phyloP scores from a whole-genome alignment of 441 rosid species.

The Capsella rubella region DNA sequence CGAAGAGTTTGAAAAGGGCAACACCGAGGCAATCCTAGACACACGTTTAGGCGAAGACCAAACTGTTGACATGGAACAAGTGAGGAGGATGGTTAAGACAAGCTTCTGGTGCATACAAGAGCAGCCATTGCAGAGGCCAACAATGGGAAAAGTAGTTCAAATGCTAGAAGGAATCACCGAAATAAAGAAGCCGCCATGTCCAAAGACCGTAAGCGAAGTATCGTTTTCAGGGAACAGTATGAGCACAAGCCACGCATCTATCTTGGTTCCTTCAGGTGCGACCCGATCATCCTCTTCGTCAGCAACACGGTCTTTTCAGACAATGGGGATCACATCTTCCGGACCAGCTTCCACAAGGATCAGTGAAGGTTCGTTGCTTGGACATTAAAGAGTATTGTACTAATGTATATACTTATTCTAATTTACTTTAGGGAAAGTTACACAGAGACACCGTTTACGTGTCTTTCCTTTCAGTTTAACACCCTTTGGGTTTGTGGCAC shows the following conservation, averaged over 20 bases:
- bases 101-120: slow-evolving; percentile 89
- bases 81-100: slow-evolving; percentile 54
- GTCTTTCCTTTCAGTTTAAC: too few relatives aligned
- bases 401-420: slow-evolving; percentile 12
- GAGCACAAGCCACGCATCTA: slow-evolving; percentile 51
- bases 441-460: too few relatives aligned
- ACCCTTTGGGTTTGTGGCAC: too few relatives aligned
- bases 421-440: neutral
- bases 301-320: slow-evolving; percentile 49
- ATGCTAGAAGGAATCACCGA: slow-evolving; percentile 68
- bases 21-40: slow-evolving; percentile 55
- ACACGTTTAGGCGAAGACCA: slow-evolving; percentile 45
- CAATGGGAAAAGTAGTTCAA: slow-evolving; percentile 82
- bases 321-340: slow-evolving; percentile 50
- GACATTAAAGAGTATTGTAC: slow-evolving; percentile 32
- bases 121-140: slow-evolving; percentile 65
- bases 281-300: slow-evolving; percentile 54
- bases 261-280: slow-evolving; percentile 51
- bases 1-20: slow-evolving; percentile 52
- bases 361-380: slow-evolving; percentile 47
- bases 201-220: slow-evolving; percentile 49
- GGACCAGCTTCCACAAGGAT: slow-evolving; percentile 47
- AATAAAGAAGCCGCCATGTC: slow-evolving; percentile 57
- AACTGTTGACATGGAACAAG: slow-evolving; percentile 56
- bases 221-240: slow-evolving; percentile 50